Evolutionary conservation across 2,329 filamentous ascomycete species (phyloP), one percentile per base, ranked within the genome.

Genomic region (Clarireedia monteithiana): DNA sequence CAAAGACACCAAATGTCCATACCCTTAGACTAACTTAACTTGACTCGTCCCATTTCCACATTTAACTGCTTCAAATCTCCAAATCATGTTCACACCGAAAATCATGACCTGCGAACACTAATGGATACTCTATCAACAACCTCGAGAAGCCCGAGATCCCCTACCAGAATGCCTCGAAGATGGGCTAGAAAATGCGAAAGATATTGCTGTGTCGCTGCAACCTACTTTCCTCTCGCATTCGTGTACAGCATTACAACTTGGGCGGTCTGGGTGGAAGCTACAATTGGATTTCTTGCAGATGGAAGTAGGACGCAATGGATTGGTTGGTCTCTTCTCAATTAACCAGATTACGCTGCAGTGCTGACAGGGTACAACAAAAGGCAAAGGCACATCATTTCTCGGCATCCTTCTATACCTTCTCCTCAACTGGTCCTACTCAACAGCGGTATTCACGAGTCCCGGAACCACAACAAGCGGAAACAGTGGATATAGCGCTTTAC

Each of bases 201-300:
- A 50, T 85, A 82, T 67, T 96, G 91, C 77, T 97, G 91, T 74
- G 75, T 79, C 45, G 81, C 84, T 59, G 78, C 87, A 53, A 88
- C 83, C 26, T 96, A 91, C 71, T 89, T 95, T 63, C 92, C 92
- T n/a, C 78, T 97, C 17, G 76, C 76, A 27, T 96, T 97, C 68
- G 89, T 97, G 57, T 96, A 96, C 68, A 81, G 86, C 55, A 72
- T 96, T 63, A 92, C 90, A n/a, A 87, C 87, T 10, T 99, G 94
- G 94, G 91, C 90, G 2, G 82, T 87, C n/a, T 96, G 88, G 79
- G 91, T 96, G 7, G 81, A 91, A 64, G 79, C 88, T 48, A 84
- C 78, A 56, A 88, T 96, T 58, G 88, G 89, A 52, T 77, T 79
- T 27, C 74, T 73, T 51, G 74, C 77, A 20, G 72, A 75, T 30